These are phyloP conservation scores for Acephala macrosclerotiorum DNA, from an alignment of 2,329 filamentous ascomycete species.

Conservation along the genomic window DNA sequence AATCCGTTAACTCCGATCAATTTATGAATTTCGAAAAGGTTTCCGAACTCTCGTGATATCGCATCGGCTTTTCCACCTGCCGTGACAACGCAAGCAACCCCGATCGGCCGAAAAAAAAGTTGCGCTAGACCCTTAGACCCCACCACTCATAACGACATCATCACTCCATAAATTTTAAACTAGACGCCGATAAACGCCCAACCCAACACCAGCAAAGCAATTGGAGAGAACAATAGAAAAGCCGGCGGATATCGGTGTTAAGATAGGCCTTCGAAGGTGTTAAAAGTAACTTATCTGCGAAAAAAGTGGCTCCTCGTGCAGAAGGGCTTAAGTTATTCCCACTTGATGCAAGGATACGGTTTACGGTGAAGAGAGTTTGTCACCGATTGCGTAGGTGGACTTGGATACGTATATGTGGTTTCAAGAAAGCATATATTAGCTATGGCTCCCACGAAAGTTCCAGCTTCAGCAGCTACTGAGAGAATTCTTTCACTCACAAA, in stretches of 20 bases:
- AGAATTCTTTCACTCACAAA: slow-evolving; percentile 36
- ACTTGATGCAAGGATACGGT: slow-evolving; percentile 13
- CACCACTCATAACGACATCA: neutral
- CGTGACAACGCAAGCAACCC: neutral
- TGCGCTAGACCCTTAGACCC: neutral
- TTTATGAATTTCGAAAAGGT: neutral
- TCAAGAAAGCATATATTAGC: slow-evolving; percentile 22
- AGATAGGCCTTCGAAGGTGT: slow-evolving; percentile 13
- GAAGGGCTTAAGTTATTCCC: slow-evolving; percentile 1
- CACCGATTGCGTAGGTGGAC: slow-evolving; percentile 27
- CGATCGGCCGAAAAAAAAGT: neutral
- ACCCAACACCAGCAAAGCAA: neutral
- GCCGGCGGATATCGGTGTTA: slow-evolving; percentile 24
- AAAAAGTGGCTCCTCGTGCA: slow-evolving; percentile 17
- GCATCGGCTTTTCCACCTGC: neutral
- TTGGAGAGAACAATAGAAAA: neutral
- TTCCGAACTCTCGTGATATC: neutral
- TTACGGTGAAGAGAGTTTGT: slow-evolving; percentile 17
- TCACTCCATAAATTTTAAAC: neutral
- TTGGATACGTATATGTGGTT: neutral
- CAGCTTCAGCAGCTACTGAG: slow-evolving; percentile 33
- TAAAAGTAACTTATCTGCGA: neutral
- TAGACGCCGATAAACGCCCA: neutral
- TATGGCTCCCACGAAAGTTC: slow-evolving; percentile 34
- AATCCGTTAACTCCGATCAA: neutral